A percentile compares a stretch with the other conserved stretches of the same genome.
Conservation (phyloP, 768 basidiomycete species). For the Tricholoma hemisulphureum region DNA sequence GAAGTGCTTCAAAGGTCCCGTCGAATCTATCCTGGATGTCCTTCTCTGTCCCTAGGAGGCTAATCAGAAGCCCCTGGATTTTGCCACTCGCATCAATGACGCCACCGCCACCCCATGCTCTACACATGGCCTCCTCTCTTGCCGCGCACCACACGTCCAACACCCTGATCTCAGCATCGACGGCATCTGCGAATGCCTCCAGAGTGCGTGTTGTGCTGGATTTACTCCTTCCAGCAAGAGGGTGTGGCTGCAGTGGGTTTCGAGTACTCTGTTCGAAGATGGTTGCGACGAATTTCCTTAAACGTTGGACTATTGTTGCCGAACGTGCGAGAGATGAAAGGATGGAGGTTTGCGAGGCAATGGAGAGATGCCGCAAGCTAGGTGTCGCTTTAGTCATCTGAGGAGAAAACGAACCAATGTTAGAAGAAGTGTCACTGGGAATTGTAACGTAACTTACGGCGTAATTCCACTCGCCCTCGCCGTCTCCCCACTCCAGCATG, state of each 20-base stretch:
- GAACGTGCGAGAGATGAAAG: constrained; percentile 54
- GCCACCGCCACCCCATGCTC: constrained; percentile 46
- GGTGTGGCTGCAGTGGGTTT: constrained; percentile 9
- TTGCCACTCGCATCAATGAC: constrained; percentile 23
- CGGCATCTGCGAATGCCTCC: constrained; percentile 81
- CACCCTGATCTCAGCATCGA: constrained; percentile 54
- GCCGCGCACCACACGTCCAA: constrained; percentile 72
- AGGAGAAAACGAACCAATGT: neutral
- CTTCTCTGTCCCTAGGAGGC: constrained; percentile 65
- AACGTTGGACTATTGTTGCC: constrained; percentile 59
- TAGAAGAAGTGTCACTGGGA: neutral
- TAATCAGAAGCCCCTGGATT: constrained; percentile 48
- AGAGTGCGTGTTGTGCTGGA: constrained; percentile 52
- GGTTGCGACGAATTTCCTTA: constrained; percentile 58
- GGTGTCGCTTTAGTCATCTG: constrained; percentile 56
- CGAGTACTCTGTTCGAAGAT: constrained; percentile 39
- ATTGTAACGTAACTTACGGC: constrained; percentile 22
- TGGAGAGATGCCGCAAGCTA: constrained; percentile 64
- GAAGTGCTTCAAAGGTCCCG: constrained; percentile 54
- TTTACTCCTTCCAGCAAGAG: constrained; percentile 12
- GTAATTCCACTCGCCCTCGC: constrained; percentile 18
- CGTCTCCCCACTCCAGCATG: constrained; percentile 43
- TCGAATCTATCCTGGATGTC: constrained; percentile 56
- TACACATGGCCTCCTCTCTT: constrained; percentile 65
- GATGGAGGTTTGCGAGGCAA: constrained; percentile 64